Evolutionary conservation across 116 monocot genomes (phyloP).

Genomic region (Trichopus zeylanicus): DNA sequence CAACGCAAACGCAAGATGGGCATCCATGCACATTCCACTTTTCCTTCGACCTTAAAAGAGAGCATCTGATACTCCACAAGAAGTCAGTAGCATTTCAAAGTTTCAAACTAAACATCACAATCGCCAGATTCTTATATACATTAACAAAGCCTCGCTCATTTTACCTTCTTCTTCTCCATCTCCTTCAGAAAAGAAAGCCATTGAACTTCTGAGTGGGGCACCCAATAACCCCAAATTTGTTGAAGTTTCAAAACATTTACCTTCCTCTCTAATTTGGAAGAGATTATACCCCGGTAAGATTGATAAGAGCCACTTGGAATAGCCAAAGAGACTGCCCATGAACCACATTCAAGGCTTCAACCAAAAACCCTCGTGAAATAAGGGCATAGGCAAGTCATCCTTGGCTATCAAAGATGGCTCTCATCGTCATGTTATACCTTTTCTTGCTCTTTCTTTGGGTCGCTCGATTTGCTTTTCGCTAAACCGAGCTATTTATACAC

Average conservation of each 20-base stretch:
- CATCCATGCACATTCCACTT: too few species aligned
- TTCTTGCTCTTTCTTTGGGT: not conserved
- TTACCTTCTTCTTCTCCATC: not conserved
- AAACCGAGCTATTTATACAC: too few species aligned
- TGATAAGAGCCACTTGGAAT: constrained; percentile 10
- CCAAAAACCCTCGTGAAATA: not conserved
- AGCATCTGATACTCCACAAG: not conserved
- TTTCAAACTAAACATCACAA: not conserved
- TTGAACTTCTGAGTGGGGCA: too few species aligned
- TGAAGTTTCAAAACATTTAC: too few species aligned
- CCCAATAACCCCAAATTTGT: too few species aligned
- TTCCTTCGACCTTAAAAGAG: not conserved
- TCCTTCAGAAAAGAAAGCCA: not conserved
- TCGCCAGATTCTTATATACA: not conserved
- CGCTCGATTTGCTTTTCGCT: not conserved
- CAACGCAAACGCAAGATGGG: too few species aligned
- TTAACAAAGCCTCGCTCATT: not conserved
- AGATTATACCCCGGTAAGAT: constrained; percentile 4
- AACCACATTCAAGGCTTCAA: not conserved
- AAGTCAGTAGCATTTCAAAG: not conserved
- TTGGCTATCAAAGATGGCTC: constrained; percentile 25
- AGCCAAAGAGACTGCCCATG: constrained; percentile 25
- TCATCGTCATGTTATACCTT: constrained; percentile 22
- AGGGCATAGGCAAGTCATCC: constrained; percentile 23
- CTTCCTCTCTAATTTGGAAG: not conserved